Percentiles rank a stretch among this genome's conserved stretches.
Evolutionary conservation across 1,139 yeast genomes (phyloP).

Genomic region (Tardiomyces depauwii): DNA sequence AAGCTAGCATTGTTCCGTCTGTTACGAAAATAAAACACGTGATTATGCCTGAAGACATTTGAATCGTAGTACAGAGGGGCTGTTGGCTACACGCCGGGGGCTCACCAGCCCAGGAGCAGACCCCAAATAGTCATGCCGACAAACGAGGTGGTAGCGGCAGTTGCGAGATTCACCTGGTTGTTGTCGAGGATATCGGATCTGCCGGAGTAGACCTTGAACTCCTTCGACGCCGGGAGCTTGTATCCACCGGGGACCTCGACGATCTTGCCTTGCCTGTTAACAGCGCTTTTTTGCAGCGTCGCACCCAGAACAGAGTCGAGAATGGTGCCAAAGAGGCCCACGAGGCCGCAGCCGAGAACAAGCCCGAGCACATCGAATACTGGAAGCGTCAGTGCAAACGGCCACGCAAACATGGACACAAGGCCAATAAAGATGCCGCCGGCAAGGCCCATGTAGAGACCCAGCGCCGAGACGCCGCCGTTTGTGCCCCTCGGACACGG

Average conservation of each 20-base stretch:
- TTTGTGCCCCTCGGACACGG: slow-evolving; percentile 39
- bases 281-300: slow-evolving; percentile 28
- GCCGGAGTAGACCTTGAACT: slow-evolving; percentile 17
- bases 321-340: slow-evolving; percentile 34
- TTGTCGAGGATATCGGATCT: slow-evolving; percentile 25
- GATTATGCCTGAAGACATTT: not conserved
- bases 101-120: not conserved
- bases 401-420: slow-evolving; percentile 18
- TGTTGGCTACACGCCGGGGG: not conserved
- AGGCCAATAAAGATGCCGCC: slow-evolving; percentile 32
- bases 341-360: slow-evolving; percentile 20
- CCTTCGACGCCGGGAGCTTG: not conserved
- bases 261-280: slow-evolving; percentile 27
- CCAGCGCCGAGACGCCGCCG: slow-evolving; percentile 35
- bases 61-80: not conserved
- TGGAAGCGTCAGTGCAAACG: slow-evolving; percentile 7
- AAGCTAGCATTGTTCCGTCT: no score
- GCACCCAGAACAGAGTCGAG: slow-evolving; percentile 39
- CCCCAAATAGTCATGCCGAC: slow-evolving; percentile 21
- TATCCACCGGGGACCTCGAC: slow-evolving; percentile 35
- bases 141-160: slow-evolving; percentile 25
- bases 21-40: not conserved
- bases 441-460: slow-evolving; percentile 28
- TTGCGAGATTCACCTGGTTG: slow-evolving; percentile 32
- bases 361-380: slow-evolving; percentile 11